Conservation (phyloP, 129 eudicot genomes). For the Erigeron canadensis region DNA sequence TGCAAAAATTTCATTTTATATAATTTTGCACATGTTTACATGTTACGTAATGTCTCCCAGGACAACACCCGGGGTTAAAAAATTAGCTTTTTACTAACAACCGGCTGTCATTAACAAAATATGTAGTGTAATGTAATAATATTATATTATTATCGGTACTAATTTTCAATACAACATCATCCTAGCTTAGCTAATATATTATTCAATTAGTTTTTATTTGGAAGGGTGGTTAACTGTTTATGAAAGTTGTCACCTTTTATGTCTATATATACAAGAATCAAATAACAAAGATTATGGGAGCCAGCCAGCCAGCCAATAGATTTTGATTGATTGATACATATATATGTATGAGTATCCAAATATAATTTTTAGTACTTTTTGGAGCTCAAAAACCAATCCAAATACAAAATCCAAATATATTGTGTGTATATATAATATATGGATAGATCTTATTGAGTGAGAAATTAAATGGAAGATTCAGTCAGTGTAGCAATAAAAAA, state of each 20-base stretch:
- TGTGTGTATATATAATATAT: slow-evolving; percentile 20
- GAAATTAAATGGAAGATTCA: slow-evolving; percentile 45
- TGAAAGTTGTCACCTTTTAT: slow-evolving; percentile 21
- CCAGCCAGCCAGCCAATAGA: neutral
- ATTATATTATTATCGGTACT: too few relatives aligned
- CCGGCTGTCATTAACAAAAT: too few relatives aligned
- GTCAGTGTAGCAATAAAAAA: slow-evolving; percentile 50
- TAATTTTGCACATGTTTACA: too few relatives aligned
- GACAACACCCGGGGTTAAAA: too few relatives aligned
- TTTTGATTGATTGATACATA: neutral
- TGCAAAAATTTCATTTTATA: too few relatives aligned
- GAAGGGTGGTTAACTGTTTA: neutral
- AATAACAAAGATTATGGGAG: slow-evolving; percentile 5
- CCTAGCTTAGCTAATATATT: too few relatives aligned
- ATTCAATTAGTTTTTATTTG: neutral
- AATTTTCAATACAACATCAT: too few relatives aligned
- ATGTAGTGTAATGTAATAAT: too few relatives aligned
- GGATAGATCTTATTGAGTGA: slow-evolving; percentile 14
- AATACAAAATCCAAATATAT: neutral
- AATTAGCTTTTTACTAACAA: too few relatives aligned
- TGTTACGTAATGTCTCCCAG: too few relatives aligned
- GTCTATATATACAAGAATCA: slow-evolving; percentile 21
- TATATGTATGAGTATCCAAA: neutral
- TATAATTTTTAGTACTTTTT: slow-evolving; percentile 8
- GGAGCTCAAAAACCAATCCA: slow-evolving; percentile 4